phyloP scores from a whole-genome alignment of 2,329 filamentous ascomycete genomes.

The Claviceps purpurea region DNA sequence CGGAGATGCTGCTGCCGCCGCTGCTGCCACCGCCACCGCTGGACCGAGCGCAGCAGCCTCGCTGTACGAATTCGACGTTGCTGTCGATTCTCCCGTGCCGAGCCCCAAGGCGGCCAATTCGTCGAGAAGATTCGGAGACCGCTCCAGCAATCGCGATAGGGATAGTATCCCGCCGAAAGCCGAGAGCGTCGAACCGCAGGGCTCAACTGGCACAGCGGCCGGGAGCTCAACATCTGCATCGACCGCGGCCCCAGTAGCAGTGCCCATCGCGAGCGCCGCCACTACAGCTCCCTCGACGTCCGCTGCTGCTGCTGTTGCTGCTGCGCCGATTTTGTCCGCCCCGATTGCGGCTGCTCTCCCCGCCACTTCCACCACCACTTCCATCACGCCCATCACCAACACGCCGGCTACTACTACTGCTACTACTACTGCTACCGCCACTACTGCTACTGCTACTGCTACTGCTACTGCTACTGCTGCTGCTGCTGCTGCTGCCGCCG shows the following conservation, averaged over 20 bases:
- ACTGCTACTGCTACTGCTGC: too few species aligned
- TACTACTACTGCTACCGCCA: too few species aligned
- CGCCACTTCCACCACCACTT: too few species aligned
- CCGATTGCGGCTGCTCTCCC: too few species aligned
- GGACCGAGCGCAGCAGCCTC: conserved; percentile 14
- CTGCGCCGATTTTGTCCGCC: background rate
- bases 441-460: background rate
- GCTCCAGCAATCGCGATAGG: conserved; percentile 27
- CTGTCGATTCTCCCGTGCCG: conserved; percentile 31
- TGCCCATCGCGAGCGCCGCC: background rate
- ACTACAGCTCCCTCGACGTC: background rate
- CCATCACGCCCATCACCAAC: too few species aligned
- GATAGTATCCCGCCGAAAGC: conserved; percentile 43
- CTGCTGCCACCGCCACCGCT: conserved; percentile 1
- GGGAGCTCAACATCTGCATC: conserved; percentile 1
- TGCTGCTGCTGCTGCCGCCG: background rate
- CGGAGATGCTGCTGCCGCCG: conserved; percentile 10
- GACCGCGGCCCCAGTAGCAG: background rate
- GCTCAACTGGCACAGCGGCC: conserved; percentile 12
- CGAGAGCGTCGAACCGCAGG: conserved; percentile 43
- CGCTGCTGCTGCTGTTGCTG: background rate
- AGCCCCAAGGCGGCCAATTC: conserved; percentile 25
- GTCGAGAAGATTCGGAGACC: conserved; percentile 23
- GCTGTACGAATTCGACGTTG: conserved; percentile 31
- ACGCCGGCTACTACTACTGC: too few species aligned